Conservation (phyloP, 495 filamentous ascomycete species). For the Podospora pseudocomata region DNA sequence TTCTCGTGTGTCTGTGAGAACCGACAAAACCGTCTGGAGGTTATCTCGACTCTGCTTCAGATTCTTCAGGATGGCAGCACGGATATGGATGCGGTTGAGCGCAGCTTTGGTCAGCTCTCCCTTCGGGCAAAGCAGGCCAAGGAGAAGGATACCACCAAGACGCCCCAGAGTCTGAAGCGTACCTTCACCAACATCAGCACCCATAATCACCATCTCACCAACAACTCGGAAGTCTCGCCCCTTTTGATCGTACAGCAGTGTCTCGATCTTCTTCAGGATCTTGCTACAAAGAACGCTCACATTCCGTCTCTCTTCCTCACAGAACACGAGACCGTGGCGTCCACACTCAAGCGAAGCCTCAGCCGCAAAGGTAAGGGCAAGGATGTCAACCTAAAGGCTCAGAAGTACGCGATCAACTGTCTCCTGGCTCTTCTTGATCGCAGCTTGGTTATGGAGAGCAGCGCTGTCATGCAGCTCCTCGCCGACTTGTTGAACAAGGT, state of each 20-base stretch:
- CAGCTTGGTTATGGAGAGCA: conserved; percentile 90
- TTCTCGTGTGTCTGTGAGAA: conserved; percentile 89
- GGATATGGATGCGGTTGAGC: conserved; percentile 89
- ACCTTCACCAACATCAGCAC: conserved; percentile 56
- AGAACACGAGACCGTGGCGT: conserved; percentile 77
- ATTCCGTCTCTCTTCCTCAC: conserved; percentile 91
- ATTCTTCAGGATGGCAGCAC: conserved; percentile 95
- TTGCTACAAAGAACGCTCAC: conserved; percentile 74
- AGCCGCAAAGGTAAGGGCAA: conserved; percentile 87
- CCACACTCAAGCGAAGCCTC: conserved; percentile 67
- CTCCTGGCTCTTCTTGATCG: conserved; percentile 84
- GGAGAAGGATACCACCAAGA: conserved; percentile 62
- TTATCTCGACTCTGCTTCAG: conserved; percentile 87
- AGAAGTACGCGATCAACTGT: conserved; percentile 88
- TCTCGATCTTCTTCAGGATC: conserved; percentile 71
- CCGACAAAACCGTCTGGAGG: conserved; percentile 86
- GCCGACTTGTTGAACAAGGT: conserved; percentile 82
- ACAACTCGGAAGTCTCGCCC: conserved; percentile 78
- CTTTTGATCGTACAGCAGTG: conserved; percentile 96
- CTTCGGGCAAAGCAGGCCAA: conserved; percentile 80
- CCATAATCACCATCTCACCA: conserved; percentile 39
- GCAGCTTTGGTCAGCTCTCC: conserved; percentile 89
- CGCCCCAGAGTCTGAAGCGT: conserved; percentile 71
- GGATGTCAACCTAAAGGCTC: conserved; percentile 73
- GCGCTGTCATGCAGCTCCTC: conserved; percentile 88